Conservation (phyloP, 2,329 filamentous ascomycete genomes). For the Diaporthe helianthi region DNA sequence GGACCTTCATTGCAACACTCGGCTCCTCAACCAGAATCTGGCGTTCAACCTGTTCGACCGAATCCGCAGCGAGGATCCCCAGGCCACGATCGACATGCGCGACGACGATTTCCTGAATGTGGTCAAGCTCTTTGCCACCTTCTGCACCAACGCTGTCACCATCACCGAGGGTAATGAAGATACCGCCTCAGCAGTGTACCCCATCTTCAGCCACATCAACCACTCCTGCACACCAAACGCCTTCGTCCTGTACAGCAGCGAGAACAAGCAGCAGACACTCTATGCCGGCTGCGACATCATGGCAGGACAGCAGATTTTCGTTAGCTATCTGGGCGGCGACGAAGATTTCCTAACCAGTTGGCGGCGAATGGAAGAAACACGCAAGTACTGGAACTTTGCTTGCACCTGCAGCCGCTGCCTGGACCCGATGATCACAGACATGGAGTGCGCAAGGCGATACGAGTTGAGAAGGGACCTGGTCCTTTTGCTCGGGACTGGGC, state of each 20-base stretch:
- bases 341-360: background rate
- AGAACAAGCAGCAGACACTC: constrained; percentile 36
- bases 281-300: constrained; percentile 39
- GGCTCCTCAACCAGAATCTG: background rate
- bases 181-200: constrained; percentile 1
- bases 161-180: constrained; percentile 7
- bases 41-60: background rate
- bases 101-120: background rate
- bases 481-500: too few relatives aligned
- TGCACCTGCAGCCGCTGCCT: background rate
- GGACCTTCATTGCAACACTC: background rate
- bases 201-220: constrained; percentile 38
- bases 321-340: constrained; percentile 36
- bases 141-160: background rate
- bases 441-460: background rate
- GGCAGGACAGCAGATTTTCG: constrained; percentile 39
- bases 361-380: background rate
- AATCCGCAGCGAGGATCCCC: background rate
- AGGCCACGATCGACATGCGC: background rate
- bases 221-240: constrained; percentile 42
- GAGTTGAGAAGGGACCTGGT: background rate
- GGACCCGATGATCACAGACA: background rate
- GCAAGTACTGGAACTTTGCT: background rate
- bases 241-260: constrained; percentile 39
- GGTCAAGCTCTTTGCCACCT: background rate